Evolutionary conservation across 345 rosid genomes (phyloP).

Genomic region (Citrus sp.): DNA sequence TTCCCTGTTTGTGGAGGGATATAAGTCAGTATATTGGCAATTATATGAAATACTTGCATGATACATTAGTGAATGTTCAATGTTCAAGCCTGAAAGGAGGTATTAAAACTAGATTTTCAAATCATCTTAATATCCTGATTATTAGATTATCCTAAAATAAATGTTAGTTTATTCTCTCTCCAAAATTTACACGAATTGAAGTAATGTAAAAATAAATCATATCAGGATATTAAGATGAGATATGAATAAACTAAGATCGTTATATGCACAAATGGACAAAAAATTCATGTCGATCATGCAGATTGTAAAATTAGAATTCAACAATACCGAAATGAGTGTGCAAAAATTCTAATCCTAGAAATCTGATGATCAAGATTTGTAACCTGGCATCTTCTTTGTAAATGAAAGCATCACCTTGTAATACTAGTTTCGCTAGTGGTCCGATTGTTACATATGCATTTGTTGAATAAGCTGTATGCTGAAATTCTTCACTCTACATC

Average conservation of each 20-base stretch:
- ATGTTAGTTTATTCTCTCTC: background rate
- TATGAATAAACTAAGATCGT: background rate
- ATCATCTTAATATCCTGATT: too few species aligned
- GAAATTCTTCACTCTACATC: conserved; percentile 86
- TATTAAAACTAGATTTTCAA: background rate
- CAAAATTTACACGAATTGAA: background rate
- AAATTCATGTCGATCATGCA: background rate
- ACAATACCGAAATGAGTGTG: background rate
- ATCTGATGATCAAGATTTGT: background rate
- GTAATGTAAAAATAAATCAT: background rate
- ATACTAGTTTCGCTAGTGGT: conserved; percentile 65
- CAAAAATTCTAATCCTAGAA: background rate
- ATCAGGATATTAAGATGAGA: background rate
- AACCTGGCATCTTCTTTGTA: background rate
- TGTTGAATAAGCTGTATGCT: conserved; percentile 91
- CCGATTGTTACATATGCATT: conserved; percentile 86
- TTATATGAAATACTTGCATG: background rate
- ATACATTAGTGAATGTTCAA: background rate
- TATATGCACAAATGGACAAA: background rate
- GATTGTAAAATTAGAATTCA: background rate
- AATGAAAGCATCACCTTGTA: conserved; percentile 50
- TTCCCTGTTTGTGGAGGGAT: conserved; percentile 40
- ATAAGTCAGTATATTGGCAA: background rate
- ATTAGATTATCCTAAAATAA: too few species aligned
- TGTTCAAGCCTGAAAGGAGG: background rate